A percentile compares a stretch with the other conserved stretches of the same genome.
These are phyloP conservation scores for Pseudocercospora fuligena DNA, from an alignment of 2,329 filamentous ascomycete genomes.

Conservation along the genomic window DNA sequence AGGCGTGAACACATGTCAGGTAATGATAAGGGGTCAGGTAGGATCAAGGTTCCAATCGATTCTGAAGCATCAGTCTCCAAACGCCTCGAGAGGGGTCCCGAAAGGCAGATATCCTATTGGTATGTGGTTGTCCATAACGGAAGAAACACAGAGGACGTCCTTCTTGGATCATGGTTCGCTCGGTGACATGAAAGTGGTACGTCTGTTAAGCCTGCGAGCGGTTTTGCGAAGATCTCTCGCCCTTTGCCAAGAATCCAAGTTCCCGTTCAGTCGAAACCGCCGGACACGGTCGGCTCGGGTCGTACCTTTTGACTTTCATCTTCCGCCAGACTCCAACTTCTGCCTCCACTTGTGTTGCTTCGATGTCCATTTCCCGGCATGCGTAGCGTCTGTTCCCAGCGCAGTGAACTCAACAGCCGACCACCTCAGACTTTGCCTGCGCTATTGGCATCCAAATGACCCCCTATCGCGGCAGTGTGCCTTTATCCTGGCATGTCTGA, in stretches of 20 bases:
- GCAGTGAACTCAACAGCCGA: neutral
- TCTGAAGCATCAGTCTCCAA: neutral
- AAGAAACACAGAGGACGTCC: too few relatives aligned
- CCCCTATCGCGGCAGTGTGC: neutral
- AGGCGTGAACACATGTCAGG: neutral
- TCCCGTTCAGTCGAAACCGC: too few relatives aligned
- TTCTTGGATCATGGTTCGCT: too few relatives aligned
- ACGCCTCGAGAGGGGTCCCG: too few relatives aligned
- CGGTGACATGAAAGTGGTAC: too few relatives aligned
- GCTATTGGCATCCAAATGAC: neutral
- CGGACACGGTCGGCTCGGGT: neutral
- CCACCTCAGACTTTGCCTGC: neutral
- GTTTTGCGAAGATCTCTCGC: too few relatives aligned
- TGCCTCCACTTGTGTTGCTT: neutral
- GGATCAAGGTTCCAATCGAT: neutral
- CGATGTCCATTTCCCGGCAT: neutral
- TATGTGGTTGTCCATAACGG: too few relatives aligned
- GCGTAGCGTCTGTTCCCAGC: neutral
- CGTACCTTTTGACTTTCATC: neutral
- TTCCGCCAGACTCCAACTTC: neutral
- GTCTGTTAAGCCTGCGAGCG: too few relatives aligned
- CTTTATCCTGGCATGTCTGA: neutral
- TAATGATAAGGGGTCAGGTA: neutral
- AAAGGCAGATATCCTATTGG: too few relatives aligned
- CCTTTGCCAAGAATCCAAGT: too few relatives aligned